phyloP scores from a whole-genome alignment of 805 yeast species.

The Candida gorgasii region DNA sequence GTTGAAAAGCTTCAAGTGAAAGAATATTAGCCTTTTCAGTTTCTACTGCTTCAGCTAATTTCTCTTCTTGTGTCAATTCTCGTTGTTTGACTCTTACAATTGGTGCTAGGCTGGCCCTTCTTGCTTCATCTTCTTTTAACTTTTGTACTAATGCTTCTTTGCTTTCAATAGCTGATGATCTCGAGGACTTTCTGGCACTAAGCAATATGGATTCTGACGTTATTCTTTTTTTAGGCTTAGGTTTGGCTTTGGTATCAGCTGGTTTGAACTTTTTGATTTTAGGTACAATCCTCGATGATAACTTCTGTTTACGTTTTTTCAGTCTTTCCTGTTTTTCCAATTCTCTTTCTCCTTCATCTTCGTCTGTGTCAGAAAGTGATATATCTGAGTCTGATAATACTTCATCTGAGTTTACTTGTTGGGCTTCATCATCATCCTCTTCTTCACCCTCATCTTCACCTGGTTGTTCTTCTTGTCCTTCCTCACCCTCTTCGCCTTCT shows the following conservation, averaged over 20 bases:
- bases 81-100: conserved; percentile 39
- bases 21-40: conserved; percentile 77
- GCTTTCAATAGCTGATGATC: conserved; percentile 75
- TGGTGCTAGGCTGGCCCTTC: conserved; percentile 50
- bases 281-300: conserved; percentile 24
- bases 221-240: conserved; percentile 33
- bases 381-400: conserved; percentile 58
- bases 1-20: conserved; percentile 75
- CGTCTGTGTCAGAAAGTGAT: conserved; percentile 53
- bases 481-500: conserved; percentile 21
- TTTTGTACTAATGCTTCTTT: conserved; percentile 76
- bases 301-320: conserved; percentile 30
- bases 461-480: conserved; percentile 26
- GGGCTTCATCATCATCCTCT: conserved; percentile 19
- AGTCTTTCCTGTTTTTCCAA: conserved; percentile 46
- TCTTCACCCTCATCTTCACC: conserved; percentile 20
- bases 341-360: conserved; percentile 70
- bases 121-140: conserved; percentile 65
- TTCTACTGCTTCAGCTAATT: conserved; percentile 77
- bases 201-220: conserved; percentile 53
- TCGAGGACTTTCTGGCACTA: conserved; percentile 63
- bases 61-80: conserved; percentile 70
- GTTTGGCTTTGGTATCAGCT: conserved; percentile 20
- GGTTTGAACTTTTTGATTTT: conserved; percentile 33
- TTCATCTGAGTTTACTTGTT: conserved; percentile 43